Evolutionary conservation across 257 asterid genomes (phyloP), one percentile per base, ranked within the genome.

Genomic region (Nemophila menziesii): DNA sequence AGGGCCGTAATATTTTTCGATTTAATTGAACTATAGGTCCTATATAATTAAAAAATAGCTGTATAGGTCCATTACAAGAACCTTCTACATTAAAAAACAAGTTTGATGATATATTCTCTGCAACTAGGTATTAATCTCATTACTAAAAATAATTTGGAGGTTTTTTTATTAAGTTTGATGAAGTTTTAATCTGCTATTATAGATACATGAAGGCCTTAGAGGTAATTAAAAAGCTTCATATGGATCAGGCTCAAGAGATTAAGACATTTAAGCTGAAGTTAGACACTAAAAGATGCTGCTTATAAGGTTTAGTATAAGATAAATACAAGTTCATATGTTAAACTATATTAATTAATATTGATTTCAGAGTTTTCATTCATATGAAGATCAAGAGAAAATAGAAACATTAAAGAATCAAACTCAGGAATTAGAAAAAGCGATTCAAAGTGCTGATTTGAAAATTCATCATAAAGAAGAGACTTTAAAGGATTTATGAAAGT

Each of bases 181-280:
- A 27, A 16, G 20, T 54, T 63, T 54, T 11, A 40, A 46, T 44
- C 51, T 29, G 51, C 59, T 59, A 46, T 22, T n/a, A 38, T 58
- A 89, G 98, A 79, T 89, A 89, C 66, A 89, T 95, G 19, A 89
- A 84, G 75, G 98, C 98, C 33, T 65, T 89, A 60, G 98, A 84
- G 78, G 95, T 84, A 63, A 84, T 89, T 42, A 89, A 80, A 64
- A 84, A 84, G 70, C 98, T 89, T 66, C 98, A 89, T 74, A 89
- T 76, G 82, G 95, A 84, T 59, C 98, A 80, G 72, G 79, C 79
- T 19, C 98, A 78, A 52, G 98, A 89, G 70, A 84, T 89, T 55
- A 84, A 84, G 79, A 43, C 84, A 38, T 89, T 61, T 56, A 89
- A 78, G 71, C 72, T 89, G 71, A 89, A 89, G 63, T 46, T 84